phyloP scores from a whole-genome alignment of 257 asterid species.

The Ajuga chamaepitys region DNA sequence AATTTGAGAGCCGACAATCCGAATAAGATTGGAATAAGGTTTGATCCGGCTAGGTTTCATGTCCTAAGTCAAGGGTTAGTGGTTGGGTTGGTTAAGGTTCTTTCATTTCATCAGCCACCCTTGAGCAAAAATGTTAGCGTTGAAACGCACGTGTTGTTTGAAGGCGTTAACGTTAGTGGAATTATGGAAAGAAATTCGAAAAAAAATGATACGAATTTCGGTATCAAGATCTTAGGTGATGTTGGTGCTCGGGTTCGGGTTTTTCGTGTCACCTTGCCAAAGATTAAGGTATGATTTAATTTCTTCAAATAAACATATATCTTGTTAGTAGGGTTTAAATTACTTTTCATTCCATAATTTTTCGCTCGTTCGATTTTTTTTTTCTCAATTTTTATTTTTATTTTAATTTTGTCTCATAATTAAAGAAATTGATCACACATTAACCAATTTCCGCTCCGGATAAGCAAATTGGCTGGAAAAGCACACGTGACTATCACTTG shows the following conservation, averaged over 20 bases:
- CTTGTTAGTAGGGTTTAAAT: too few relatives aligned
- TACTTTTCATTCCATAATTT: too few relatives aligned
- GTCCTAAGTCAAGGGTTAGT: conserved; percentile 47
- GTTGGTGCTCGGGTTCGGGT: conserved; percentile 33
- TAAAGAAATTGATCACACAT: too few relatives aligned
- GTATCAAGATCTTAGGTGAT: conserved; percentile 46
- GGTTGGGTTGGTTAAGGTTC: conserved; percentile 52
- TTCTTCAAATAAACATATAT: too few relatives aligned
- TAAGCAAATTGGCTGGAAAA: too few relatives aligned
- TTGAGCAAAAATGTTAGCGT: conserved; percentile 39
- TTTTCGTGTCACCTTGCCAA: conserved; percentile 25
- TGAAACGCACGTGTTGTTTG: conserved; percentile 27
- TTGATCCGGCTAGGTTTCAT: conserved; percentile 31
- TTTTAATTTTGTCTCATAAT: too few relatives aligned
- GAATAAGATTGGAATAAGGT: conserved; percentile 49
- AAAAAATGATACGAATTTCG: conserved; percentile 20
- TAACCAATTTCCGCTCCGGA: too few relatives aligned
- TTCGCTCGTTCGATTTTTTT: too few relatives aligned
- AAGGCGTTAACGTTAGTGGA: conserved; percentile 37
- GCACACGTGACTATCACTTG: too few relatives aligned
- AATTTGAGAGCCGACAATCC: conserved; percentile 44
- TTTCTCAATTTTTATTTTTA: too few relatives aligned
- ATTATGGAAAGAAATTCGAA: conserved; percentile 24
- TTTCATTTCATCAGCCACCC: conserved; percentile 61
- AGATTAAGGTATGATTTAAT: conserved; percentile 33